A percentile compares a stretch with the other conserved stretches of the same genome.
phyloP scores from a whole-genome alignment of 495 filamentous ascomycete species.

The Xylaria flabelliformis region DNA sequence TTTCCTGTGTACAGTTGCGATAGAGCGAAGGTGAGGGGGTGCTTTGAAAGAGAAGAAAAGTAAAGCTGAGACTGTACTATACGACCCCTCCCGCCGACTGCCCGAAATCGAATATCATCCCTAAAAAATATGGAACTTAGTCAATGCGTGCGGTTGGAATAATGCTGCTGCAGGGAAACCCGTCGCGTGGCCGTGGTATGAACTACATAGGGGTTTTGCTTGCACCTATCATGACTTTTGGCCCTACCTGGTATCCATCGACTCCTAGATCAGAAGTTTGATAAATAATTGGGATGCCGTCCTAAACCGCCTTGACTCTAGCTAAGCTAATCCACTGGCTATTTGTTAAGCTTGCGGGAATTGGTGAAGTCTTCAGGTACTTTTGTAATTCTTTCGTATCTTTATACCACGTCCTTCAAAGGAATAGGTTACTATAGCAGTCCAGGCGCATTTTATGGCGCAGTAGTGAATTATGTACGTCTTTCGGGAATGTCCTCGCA shows the following conservation, averaged over 20 bases:
- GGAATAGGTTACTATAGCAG: background rate
- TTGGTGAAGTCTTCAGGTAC: background rate
- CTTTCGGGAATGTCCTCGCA: background rate
- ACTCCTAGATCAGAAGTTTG: background rate
- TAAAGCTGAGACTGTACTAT: constrained; percentile 12
- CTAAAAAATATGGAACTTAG: constrained; percentile 29
- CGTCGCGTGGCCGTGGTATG: background rate
- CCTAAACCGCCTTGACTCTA: background rate
- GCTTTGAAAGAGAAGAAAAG: background rate
- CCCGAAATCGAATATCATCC: constrained; percentile 18
- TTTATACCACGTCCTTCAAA: too few relatives aligned
- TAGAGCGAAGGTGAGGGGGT: background rate
- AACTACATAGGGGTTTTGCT: too few relatives aligned
- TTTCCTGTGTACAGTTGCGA: constrained; percentile 19
- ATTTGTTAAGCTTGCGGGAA: background rate
- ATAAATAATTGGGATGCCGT: background rate
- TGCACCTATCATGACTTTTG: background rate
- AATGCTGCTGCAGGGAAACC: background rate
- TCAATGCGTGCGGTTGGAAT: constrained; percentile 1
- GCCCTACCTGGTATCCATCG: background rate
- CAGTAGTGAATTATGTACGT: background rate
- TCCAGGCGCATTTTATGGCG: background rate
- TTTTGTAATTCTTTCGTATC: too few relatives aligned
- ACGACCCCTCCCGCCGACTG: constrained; percentile 19
- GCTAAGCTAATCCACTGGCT: background rate